phyloP scores from a whole-genome alignment of 2,329 filamentous ascomycete genomes.

The Stagonosporopsis cucurbitacearum region DNA sequence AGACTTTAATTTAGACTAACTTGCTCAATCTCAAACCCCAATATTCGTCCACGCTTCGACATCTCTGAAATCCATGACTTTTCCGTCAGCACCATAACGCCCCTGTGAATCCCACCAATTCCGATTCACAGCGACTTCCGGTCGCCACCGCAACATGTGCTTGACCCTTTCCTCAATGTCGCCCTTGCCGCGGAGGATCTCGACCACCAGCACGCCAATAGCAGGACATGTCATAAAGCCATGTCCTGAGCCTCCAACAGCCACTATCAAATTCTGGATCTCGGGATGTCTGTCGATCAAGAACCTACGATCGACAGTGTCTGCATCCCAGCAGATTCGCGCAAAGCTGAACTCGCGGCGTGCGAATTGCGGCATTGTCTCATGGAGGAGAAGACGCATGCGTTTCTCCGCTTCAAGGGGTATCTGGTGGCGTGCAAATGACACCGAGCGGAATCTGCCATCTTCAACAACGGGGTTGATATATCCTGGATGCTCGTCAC shows the following conservation, averaged over 20 bases:
- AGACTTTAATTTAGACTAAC: neutral
- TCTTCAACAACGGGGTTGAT: conserved; percentile 53
- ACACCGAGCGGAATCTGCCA: conserved; percentile 46
- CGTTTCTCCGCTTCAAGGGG: conserved; percentile 57
- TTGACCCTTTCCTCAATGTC: conserved; percentile 53
- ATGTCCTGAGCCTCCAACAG: conserved; percentile 60
- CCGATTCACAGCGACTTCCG: conserved; percentile 56
- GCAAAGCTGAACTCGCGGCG: conserved; percentile 58
- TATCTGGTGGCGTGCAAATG: conserved; percentile 54
- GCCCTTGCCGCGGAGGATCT: conserved; percentile 53
- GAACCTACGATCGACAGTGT: conserved; percentile 62
- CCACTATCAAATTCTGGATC: conserved; percentile 53
- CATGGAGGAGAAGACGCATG: conserved; percentile 56
- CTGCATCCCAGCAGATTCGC: conserved; percentile 64
- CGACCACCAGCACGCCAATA: conserved; percentile 58
- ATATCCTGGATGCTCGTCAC: conserved; percentile 65
- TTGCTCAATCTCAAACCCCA: neutral
- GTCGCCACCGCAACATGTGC: conserved; percentile 58
- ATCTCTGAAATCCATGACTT: conserved; percentile 57
- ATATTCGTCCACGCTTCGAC: conserved; percentile 40
- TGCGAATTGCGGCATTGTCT: conserved; percentile 62
- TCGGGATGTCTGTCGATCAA: conserved; percentile 60
- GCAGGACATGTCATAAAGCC: conserved; percentile 62
- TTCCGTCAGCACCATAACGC: conserved; percentile 56
- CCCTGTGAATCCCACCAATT: conserved; percentile 59